Evolutionary conservation across 2,329 filamentous ascomycete genomes (phyloP).

Genomic region (Beauveria pseudobassiana): DNA sequence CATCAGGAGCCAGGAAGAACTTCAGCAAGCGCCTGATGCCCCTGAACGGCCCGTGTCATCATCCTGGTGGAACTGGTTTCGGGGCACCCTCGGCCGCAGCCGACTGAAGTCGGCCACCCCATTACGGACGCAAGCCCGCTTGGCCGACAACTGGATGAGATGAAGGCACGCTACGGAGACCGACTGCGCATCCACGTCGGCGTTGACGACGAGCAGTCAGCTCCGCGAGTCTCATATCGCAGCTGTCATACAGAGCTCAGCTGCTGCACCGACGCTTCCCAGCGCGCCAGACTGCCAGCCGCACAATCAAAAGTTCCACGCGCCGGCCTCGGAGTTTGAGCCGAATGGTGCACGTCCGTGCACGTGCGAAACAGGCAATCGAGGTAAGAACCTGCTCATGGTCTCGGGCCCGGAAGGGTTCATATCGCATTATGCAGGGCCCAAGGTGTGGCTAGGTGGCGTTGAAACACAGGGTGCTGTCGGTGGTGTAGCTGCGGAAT

Average conservation of each 20-base stretch:
- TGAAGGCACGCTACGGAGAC: slow-evolving; percentile 51
- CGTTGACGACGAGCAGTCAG: slow-evolving; percentile 66
- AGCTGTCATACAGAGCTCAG: slow-evolving; percentile 19
- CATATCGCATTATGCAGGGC: slow-evolving; percentile 68
- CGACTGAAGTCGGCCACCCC: slow-evolving; percentile 16
- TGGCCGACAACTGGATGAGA: slow-evolving; percentile 52
- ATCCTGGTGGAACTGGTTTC: slow-evolving; percentile 21
- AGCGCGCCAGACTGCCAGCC: slow-evolving; percentile 3
- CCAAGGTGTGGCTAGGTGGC: slow-evolving; percentile 68
- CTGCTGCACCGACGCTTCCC: background rate
- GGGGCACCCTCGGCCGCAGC: slow-evolving; percentile 7
- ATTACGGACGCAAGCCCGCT: slow-evolving; percentile 36
- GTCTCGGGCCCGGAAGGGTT: slow-evolving; percentile 91
- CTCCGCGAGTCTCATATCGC: slow-evolving; percentile 50
- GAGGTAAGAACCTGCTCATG: slow-evolving; percentile 60
- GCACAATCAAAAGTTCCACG: slow-evolving; percentile 10
- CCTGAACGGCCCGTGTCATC: slow-evolving; percentile 4
- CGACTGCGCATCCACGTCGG: slow-evolving; percentile 64
- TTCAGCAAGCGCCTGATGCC: slow-evolving; percentile 25
- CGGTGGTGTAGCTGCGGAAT: slow-evolving; percentile 55
- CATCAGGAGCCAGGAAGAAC: slow-evolving; percentile 50
- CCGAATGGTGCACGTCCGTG: slow-evolving; percentile 12
- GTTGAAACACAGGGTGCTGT: slow-evolving; percentile 68
- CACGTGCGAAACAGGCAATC: background rate
- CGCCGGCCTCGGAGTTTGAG: slow-evolving; percentile 10